Base-by-base conservation (phyloP, 352 stramenopile species). In the Phytophthora cactorum region DNA sequence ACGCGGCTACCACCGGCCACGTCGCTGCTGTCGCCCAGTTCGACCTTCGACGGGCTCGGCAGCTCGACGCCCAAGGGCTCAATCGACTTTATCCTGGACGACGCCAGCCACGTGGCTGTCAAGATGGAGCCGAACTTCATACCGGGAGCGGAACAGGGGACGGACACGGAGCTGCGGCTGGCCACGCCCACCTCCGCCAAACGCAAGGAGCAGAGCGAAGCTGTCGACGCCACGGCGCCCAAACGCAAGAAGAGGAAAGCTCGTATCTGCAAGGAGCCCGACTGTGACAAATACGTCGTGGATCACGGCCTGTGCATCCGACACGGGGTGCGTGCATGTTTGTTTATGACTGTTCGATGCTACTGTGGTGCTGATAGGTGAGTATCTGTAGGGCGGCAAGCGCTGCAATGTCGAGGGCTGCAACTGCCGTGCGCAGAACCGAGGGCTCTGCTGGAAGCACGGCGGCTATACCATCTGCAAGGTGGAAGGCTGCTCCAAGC, bases 271-370 rank as follows among this genome's bases (percentile, higher is more conserved):
- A 85, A 78, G 54, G 67, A 75, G 7, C 38, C 56, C 9, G 79
- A 70, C 27, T 88, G 81, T 56, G 67, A 82, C 12, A 87, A 89
- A 59, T 83, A 87, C 60, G 79, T 87, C 31, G 75, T 89, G 11
- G 75, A 89, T 60, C 80, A 72, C n/a, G 81, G 82, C 0, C 75
- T 84, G 38, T 82, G 75, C 45, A 78, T 80, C 56, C 72, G 72
- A 11, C 75, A 82, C 51, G 72, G 75, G 28, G 43, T 64, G 41
- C 10, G 52, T 57, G 25, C 31, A 34, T 29, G 15, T 49, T 49
- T 60, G 43, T 50, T 39, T 38, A 41, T 62, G 25, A 11, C 29
- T 22, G 29, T 22, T 27, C n/a, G 36, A 12, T 53, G 14, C 31
- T 45, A 53, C n/a, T 52, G 12, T n/a, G n/a, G 14, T 25, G 25